Evolutionary conservation across 805 yeast genomes (phyloP).

Genomic region (Candida krabiensis): DNA sequence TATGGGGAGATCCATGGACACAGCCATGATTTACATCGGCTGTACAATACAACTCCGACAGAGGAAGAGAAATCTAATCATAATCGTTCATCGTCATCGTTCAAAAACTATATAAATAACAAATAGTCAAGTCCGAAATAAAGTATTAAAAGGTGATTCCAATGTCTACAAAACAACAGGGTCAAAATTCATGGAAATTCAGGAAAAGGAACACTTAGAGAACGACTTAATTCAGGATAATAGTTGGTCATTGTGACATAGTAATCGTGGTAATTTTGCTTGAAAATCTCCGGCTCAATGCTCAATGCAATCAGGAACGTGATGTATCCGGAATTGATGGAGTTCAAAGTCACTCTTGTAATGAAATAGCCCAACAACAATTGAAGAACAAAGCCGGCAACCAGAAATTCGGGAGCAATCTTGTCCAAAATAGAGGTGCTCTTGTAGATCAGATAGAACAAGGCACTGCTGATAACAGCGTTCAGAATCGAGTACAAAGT

Average conservation of each 20-base stretch:
- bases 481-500: constrained; percentile 74
- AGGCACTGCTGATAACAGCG: constrained; percentile 41
- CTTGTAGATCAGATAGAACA: constrained; percentile 14
- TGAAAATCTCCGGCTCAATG: constrained; percentile 81
- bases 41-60: no score
- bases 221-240: constrained; percentile 32
- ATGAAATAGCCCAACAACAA: constrained; percentile 76
- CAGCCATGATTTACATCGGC: no score
- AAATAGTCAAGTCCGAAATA: no score
- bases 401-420: constrained; percentile 28
- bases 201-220: constrained; percentile 31
- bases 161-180: no score
- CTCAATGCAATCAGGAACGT: constrained; percentile 84
- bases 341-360: constrained; percentile 67
- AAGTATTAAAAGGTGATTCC: no score
- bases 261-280: constrained; percentile 63
- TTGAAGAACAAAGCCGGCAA: constrained; percentile 26
- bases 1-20: no score
- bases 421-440: constrained; percentile 14
- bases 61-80: no score
- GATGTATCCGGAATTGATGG: constrained; percentile 77
- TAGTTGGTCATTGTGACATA: constrained; percentile 30
- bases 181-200: no score
- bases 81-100: neutral
- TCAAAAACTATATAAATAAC: neutral